phyloP scores from a whole-genome alignment of 2,329 filamentous ascomycete species.

The Colletotrichum orchidophilum region DNA sequence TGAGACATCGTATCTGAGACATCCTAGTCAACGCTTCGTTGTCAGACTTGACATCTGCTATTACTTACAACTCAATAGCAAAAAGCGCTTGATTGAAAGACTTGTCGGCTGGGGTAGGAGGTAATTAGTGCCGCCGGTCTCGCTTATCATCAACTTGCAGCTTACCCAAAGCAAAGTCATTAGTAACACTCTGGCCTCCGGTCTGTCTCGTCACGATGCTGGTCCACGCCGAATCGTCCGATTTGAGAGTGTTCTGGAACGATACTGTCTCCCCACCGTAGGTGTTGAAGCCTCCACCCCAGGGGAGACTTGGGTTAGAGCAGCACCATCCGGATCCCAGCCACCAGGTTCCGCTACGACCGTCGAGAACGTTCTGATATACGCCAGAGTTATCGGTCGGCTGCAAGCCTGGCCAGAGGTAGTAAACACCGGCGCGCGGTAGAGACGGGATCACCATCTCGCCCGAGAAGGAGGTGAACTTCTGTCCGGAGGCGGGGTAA shows the following conservation, averaged over 20 bases:
- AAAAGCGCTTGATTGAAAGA: background rate
- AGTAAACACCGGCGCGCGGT: slow-evolving; percentile 44
- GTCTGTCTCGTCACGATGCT: background rate
- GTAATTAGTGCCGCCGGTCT: background rate
- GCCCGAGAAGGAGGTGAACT: slow-evolving; percentile 42
- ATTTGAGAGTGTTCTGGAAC: background rate
- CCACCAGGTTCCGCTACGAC: slow-evolving; percentile 46
- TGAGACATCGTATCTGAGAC: background rate
- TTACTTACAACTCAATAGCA: background rate
- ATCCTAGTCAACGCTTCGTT: background rate
- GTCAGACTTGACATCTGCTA: background rate
- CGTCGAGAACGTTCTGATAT: background rate
- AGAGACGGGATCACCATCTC: slow-evolving; percentile 39
- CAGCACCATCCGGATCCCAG: slow-evolving; percentile 51
- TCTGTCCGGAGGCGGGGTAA: slow-evolving; percentile 40
- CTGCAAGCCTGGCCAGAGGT: background rate
- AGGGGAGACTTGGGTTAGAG: slow-evolving; percentile 46
- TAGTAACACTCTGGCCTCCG: background rate
- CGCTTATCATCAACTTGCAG: background rate
- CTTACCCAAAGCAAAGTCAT: background rate
- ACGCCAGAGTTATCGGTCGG: background rate
- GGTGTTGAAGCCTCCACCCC: slow-evolving; percentile 49
- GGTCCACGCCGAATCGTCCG: background rate
- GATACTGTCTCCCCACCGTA: slow-evolving; percentile 42
- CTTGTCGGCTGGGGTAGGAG: background rate